phyloP scores from a whole-genome alignment of 768 basidiomycete genomes.

The Lactarius quietus region DNA sequence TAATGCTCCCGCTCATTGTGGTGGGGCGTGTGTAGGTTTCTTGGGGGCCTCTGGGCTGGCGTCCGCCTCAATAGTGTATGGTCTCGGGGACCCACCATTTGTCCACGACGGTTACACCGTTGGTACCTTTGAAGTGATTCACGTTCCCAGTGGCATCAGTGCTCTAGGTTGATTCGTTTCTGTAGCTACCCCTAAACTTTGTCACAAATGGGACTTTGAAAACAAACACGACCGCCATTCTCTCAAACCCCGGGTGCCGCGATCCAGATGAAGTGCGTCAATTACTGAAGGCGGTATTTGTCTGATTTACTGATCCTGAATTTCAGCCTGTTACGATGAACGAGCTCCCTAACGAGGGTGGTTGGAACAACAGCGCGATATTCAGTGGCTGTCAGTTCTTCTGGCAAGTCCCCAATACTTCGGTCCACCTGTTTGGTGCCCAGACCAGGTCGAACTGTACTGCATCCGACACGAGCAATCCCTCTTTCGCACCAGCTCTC shows the following conservation, averaged over 20 bases:
- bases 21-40: conserved; percentile 40
- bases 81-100: conserved; percentile 45
- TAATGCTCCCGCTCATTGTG: conserved; percentile 1
- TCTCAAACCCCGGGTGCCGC: conserved; percentile 44
- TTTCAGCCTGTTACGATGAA: conserved; percentile 38
- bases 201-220: conserved; percentile 45
- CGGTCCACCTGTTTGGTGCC: conserved; percentile 44
- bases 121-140: conserved; percentile 43
- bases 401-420: conserved; percentile 41
- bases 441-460: conserved; percentile 9
- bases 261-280: conserved; percentile 35
- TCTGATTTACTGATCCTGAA: neutral
- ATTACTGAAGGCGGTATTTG: neutral
- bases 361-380: conserved; percentile 45
- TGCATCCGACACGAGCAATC: conserved; percentile 31
- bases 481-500: conserved; percentile 45
- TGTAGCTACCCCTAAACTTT: conserved; percentile 38
- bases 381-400: conserved; percentile 40
- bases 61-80: conserved; percentile 46
- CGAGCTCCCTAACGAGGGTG: conserved; percentile 31
- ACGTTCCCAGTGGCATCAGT: neutral
- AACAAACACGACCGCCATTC: conserved; percentile 48
- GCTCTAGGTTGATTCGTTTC: neutral
- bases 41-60: conserved; percentile 54
- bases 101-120: conserved; percentile 45